Base-by-base conservation (phyloP, 768 basidiomycete species). In the Boletus rex-veris region DNA sequence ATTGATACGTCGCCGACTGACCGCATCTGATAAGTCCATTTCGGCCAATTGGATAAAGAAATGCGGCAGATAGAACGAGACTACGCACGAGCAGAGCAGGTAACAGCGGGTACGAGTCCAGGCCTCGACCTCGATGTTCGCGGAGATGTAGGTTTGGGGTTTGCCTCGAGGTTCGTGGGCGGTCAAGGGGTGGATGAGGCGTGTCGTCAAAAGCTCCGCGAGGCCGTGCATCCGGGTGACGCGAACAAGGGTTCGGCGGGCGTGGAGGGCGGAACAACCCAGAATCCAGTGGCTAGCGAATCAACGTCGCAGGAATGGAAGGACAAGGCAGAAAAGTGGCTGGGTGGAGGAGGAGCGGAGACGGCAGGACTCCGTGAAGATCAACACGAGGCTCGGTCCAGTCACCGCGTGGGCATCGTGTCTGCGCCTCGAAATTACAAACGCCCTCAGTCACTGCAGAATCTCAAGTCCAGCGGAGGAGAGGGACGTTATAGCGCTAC, bases 371-470 rank as follows among this genome's bases (percentile, higher is more conserved):
- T 50, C 61, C 58, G 55, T 53, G 53, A 56, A 52, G 57, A 62
- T 56, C 63, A 66, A 60, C 66, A 61, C 47, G 61, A 55, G 64
- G 58, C 77, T 75, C 77, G 73, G 68, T 73, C 74, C 52, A 52
- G 43, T 52, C 64, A 64, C 74, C 78, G 75, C 77, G 74, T 78
- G 78, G 69, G 71, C 52, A 64, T 70, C 51, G 66, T 72, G 55
- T 64, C 63, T 63, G 67, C 69, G 49, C 71, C 71, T 54, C 61
- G 62, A 59, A 61, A 68, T 59, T 73, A 66, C 71, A 68, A 67
- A 68, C 67, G 65, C 54, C 67, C 68, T 44, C 67, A 57, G 54
- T 65, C 67, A 11, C 63, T 68, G 21, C 58, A 63, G 54, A 52
- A 67, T 63, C 60, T 67, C 66, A 64, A 57, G 62, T 53, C 37